Evolutionary conservation across 192 early-diverging fungal genomes (phyloP), one percentile per base, ranked within the genome.

Genomic region (Powellomyces hirtus): DNA sequence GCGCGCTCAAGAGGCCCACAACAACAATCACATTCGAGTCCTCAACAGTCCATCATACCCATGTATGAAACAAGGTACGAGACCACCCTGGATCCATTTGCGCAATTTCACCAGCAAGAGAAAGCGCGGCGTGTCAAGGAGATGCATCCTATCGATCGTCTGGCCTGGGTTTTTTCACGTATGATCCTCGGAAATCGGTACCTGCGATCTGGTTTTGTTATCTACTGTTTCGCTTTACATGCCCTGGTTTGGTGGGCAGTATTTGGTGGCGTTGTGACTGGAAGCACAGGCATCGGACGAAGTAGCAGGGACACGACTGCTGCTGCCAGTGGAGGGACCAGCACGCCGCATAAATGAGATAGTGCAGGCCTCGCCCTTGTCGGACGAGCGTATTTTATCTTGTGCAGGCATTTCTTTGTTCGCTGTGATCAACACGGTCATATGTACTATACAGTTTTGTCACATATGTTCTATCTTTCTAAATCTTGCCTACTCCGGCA

Each of bases 31-130:
- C 30, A 35, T 24, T 56, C 53, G 31, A 24, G n/a, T 13, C 40
- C 8, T 42, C 40, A 42, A 18, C 40, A 42, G 8, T 61, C 59
- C 3, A 60, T 20, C 8, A 60, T 60, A 34, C 59, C 59, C 1
- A 60, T 60, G 20, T 94, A 95, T 80, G 74, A 83, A 20, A 76
- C 80, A 27, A 75, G 92, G 58, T 98, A 98, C 62, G 95, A 98
- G 73, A 90, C 89, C 36, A 86, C 79, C 40, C 82, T 94, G 74
- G 93, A 98, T 71, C 95, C 94, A 10, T 98, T 97, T 72, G 82
- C 84, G 20, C 87, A 85, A 14, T 97, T 97, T 78, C 86, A 89
- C 61, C 76, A 87, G 30, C 83, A 81, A 66, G 92, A 97, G 61
- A 81, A 89, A 14, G 74, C 75, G 16, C 81, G 89, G 16, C 77